Conservation (phyloP, 2,329 filamentous ascomycete genomes). For the Neofusicoccum umdonicola region DNA sequence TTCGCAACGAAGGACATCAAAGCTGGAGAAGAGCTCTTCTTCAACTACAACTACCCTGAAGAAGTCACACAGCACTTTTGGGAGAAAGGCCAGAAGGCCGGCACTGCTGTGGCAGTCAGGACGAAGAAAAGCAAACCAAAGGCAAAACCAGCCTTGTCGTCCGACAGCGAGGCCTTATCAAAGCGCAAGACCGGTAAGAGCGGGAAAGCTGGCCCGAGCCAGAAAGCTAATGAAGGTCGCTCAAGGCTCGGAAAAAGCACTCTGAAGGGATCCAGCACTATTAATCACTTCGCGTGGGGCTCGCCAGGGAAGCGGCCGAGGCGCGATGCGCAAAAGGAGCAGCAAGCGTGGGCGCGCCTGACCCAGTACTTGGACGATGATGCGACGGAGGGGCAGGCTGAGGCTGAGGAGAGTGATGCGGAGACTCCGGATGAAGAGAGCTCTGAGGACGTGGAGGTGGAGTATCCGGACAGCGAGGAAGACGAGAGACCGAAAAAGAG, state of each 20-base stretch:
- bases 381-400: conserved; percentile 19
- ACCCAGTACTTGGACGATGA: conserved; percentile 18
- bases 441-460: conserved; percentile 3
- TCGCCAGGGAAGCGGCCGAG: conserved; percentile 20
- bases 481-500: conserved; percentile 13
- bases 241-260: not conserved
- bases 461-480: not conserved
- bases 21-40: conserved; percentile 74
- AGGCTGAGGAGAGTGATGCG: conserved; percentile 21
- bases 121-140: conserved; percentile 15
- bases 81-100: not conserved
- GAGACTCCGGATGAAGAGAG: conserved; percentile 18
- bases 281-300: conserved; percentile 7
- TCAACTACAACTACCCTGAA: conserved; percentile 60
- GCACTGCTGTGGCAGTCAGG: conserved; percentile 14
- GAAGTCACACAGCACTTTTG: conserved; percentile 10
- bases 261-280: conserved; percentile 1
- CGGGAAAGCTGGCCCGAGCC: not conserved
- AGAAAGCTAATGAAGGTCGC: not conserved
- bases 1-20: conserved; percentile 65
- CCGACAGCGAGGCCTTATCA: not conserved
- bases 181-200: not conserved
- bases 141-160: not conserved
- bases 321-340: conserved; percentile 25
- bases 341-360: conserved; percentile 22